phyloP scores from a whole-genome alignment of 257 asterid species.

The Capsicum baccatum region DNA sequence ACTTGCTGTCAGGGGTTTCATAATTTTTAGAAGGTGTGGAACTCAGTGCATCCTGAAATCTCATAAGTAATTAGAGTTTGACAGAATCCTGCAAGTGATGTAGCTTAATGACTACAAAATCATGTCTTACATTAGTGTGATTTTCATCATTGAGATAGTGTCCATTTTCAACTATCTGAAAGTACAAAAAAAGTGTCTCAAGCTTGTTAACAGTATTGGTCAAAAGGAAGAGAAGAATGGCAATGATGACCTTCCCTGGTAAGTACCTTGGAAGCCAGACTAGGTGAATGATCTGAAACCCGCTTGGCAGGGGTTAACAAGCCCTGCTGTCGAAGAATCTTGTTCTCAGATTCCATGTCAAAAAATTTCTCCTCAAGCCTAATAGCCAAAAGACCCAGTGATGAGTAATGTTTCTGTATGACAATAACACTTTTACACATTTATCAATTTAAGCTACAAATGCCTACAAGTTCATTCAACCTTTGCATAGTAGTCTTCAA shows the following conservation, averaged over 20 bases:
- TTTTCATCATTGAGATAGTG: conserved; percentile 63
- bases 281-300: conserved; percentile 53
- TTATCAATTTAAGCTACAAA: conserved; percentile 19
- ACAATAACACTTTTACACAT: not conserved
- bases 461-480: conserved; percentile 40
- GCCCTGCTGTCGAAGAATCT: conserved; percentile 85
- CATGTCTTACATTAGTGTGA: conserved; percentile 54
- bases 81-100: conserved; percentile 30
- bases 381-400: conserved; percentile 24
- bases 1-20: conserved; percentile 85
- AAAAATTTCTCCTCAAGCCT: conserved; percentile 91
- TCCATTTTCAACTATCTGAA: conserved; percentile 86
- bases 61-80: conserved; percentile 27
- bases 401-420: not conserved
- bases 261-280: conserved; percentile 56
- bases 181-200: conserved; percentile 1
- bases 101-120: conserved; percentile 30
- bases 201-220: conserved; percentile 35
- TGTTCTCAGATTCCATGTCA: conserved; percentile 89
- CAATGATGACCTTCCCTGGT: conserved; percentile 27
- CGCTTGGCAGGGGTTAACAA: conserved; percentile 64
- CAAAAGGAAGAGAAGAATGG: conserved; percentile 24
- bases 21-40: conserved; percentile 57
- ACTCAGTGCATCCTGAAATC: conserved; percentile 61
- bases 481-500: conserved; percentile 82